Base-by-base conservation (phyloP, 805 yeast genomes). In the Jamesozyma lodderae region DNA sequence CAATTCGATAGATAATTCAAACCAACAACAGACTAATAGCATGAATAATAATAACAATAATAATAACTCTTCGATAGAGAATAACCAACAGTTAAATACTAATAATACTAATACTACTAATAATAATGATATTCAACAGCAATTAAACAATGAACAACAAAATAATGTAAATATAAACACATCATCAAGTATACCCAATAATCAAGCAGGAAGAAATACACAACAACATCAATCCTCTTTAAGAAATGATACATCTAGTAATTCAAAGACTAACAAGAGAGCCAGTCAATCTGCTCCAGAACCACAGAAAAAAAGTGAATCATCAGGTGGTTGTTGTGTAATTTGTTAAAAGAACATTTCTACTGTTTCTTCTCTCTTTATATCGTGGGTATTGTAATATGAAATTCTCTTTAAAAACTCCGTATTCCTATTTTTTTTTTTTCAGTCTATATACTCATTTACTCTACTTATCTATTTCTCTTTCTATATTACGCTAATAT, bases 321-420 rank as follows among this genome's bases (percentile, higher is more conserved):
- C 24, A 22, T 22, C 24, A 22, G 44, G 59, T 40, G 56, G 59
- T 6, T 64, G 68, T 47, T 63, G 67, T 53, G 42, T 55, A 15
- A 59, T 62, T 39, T 46, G 43, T 23, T 49, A 42, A 37, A n/a
- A n/a, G n/a, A n/a, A n/a, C n/a, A n/a, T n/a, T n/a, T n/a, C n/a
- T n/a, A n/a, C n/a, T n/a, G n/a, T n/a, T n/a, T n/a, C n/a, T n/a
- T n/a, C n/a, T n/a, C n/a, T n/a, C n/a, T n/a, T n/a, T n/a, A n/a
- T n/a, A n/a, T n/a, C n/a, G n/a, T n/a, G n/a, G n/a, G n/a, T n/a
- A n/a, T n/a, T n/a, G n/a, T n/a, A n/a, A n/a, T n/a, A n/a, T n/a
- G n/a, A n/a, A n/a, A n/a, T n/a, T n/a, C n/a, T n/a, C n/a, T n/a
- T n/a, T n/a, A n/a, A n/a, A n/a, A n/a, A n/a, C n/a, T n/a, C n/a